Conservation (phyloP, 306 rosid genomes). For the Prinsepia uniflora region DNA sequence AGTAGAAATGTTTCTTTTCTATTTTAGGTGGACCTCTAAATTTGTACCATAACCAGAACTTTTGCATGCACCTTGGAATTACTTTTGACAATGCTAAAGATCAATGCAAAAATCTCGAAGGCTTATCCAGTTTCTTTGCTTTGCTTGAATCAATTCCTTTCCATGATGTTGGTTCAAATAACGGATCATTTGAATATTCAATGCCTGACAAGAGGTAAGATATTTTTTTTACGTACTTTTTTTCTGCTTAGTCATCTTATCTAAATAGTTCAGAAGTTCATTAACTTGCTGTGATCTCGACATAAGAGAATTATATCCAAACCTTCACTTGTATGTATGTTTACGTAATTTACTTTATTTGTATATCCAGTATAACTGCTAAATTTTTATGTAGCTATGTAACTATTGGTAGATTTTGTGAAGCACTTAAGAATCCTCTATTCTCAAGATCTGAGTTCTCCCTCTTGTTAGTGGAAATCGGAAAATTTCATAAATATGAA, state of each 20-base stretch:
- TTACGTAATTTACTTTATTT: not conserved
- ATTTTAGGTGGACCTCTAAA: slow-evolving; percentile 58
- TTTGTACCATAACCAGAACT: slow-evolving; percentile 61
- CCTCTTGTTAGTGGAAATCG: too few relatives aligned
- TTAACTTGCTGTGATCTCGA: not conserved
- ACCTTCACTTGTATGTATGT: not conserved
- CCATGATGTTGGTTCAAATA: slow-evolving; percentile 52
- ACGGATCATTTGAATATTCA: slow-evolving; percentile 64
- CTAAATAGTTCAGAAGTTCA: not conserved
- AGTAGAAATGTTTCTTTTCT: slow-evolving; percentile 12
- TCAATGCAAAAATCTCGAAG: slow-evolving; percentile 82
- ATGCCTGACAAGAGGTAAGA: slow-evolving; percentile 67
- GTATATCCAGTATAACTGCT: not conserved
- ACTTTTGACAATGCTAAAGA: slow-evolving; percentile 45
- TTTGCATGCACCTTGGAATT: slow-evolving; percentile 68
- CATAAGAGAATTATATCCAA: not conserved
- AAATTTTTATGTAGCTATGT: not conserved
- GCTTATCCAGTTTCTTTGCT: slow-evolving; percentile 73
- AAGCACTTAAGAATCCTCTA: not conserved
- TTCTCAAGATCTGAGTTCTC: too few relatives aligned
- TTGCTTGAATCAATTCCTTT: slow-evolving; percentile 90
- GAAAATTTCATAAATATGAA: not conserved
- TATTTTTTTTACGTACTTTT: slow-evolving; percentile 18
- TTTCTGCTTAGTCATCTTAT: slow-evolving; percentile 11
- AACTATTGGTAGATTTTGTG: not conserved